Conservation (phyloP, 1,284 basidiomycete species). For the Salmacisia buchloeana region DNA sequence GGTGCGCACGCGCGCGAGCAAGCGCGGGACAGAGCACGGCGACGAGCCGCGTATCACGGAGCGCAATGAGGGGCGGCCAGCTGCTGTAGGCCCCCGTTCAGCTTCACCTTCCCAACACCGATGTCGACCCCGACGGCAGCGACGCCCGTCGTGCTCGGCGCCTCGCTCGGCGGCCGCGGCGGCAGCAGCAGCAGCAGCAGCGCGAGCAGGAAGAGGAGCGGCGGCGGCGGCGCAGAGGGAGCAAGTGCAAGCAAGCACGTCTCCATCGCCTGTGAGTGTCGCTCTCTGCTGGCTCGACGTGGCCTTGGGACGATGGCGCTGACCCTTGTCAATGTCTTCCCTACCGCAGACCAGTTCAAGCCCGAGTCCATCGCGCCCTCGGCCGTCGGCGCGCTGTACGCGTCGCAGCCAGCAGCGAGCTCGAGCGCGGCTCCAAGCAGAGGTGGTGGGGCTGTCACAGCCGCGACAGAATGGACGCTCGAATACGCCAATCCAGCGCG, state of each 20-base stretch:
- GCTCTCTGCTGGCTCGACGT: background rate
- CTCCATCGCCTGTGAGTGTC: slow-evolving; percentile 1
- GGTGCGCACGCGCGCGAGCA: too few relatives aligned
- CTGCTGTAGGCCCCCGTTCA: too few relatives aligned
- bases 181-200: background rate
- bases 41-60: too few relatives aligned
- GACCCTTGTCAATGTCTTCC: background rate
- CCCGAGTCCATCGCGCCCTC: background rate
- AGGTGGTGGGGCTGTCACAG: too few relatives aligned
- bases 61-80: too few relatives aligned
- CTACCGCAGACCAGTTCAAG: background rate
- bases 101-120: too few relatives aligned
- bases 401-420: background rate
- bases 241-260: background rate
- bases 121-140: background rate
- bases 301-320: too few relatives aligned
- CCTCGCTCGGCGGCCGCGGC: background rate
- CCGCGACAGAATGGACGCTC: background rate
- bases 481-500: background rate
- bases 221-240: background rate
- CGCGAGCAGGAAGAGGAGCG: background rate
- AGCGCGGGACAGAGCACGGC: too few relatives aligned
- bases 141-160: background rate
- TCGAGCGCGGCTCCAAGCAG: too few relatives aligned
- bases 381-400: background rate